Base-by-base conservation (phyloP, 1,139 yeast species). In the Groenewaldozyma sp. region DNA sequence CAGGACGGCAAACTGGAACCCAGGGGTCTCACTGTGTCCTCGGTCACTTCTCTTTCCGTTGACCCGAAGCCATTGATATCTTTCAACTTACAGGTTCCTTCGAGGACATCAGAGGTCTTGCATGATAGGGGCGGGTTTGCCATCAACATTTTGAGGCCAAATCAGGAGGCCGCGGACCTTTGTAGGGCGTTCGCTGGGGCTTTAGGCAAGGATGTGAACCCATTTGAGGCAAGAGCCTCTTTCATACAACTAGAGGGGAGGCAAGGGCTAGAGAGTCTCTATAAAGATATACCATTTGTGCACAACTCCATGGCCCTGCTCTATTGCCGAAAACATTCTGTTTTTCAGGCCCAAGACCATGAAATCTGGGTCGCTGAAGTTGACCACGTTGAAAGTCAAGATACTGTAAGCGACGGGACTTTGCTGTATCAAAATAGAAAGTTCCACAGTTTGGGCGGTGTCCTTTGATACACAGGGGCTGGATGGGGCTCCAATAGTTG, bases 11-110 rank as follows among this genome's bases (percentile, higher is more conserved):
- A 28, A 14, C 38, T 32, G 3, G 54, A 55, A 36, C 55, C 59
- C 1, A 44, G 53, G 41, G 96, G 95, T 1, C 76, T 83, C 68
- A 83, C 95, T 0, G 63, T 87, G 2, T 80, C 94, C 2, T 82
- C 94, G 0, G 84, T 83, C 31, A 74, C 84, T 14, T 84, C 95
- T 1, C 62, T 87, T 11, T 76, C 93, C 1, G 72, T 83, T 24
- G 67, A 70, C 39, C 95, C 95, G 0, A 64, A 64, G 11, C 93
- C 94, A 1, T 59, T 83, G 41, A 56, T 87, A 2, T 91, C 82
- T 52, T 86, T 87, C 62, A 87, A 86, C 55, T 65, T 87, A 39
- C 94, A 83, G 60, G 63, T 78, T 21, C 95, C 95, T 0, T 82
- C 94, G 4, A 71, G 78, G 36, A 86, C 95, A 0, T 78, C 93